These are phyloP conservation scores for Sclerotinia minor DNA, from an alignment of 2,329 filamentous ascomycete genomes.

Conservation along the genomic window DNA sequence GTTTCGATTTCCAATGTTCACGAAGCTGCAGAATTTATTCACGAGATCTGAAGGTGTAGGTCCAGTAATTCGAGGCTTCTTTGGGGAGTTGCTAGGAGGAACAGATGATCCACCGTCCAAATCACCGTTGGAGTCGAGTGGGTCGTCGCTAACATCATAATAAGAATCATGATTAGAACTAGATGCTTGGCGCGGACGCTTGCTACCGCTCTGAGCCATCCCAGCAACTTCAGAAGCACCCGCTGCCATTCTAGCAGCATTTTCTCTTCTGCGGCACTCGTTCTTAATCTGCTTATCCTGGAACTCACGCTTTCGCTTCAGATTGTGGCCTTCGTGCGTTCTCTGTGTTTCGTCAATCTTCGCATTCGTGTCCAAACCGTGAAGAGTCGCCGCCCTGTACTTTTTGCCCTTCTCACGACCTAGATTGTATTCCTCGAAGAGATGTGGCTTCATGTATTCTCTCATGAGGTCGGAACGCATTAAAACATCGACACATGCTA, in stretches of 20 bases:
- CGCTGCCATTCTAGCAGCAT: background rate
- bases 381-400: background rate
- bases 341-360: background rate
- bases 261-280: background rate
- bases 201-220: background rate
- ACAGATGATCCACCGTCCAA: background rate
- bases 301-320: background rate
- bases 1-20: background rate
- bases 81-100: background rate
- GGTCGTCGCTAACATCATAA: background rate
- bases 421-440: background rate
- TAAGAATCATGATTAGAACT: background rate
- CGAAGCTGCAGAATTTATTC: constrained; percentile 8
- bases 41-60: background rate
- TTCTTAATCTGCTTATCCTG: constrained; percentile 2
- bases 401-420: background rate
- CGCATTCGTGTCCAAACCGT: background rate
- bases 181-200: background rate
- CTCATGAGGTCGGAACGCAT: constrained; percentile 1
- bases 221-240: background rate
- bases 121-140: too few species aligned
- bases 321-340: background rate
- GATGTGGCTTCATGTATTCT: constrained; percentile 6
- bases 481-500: constrained; percentile 8
- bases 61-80: background rate